Percentiles rank a stretch among this genome's conserved stretches.
Evolutionary conservation across 2,329 filamentous ascomycete genomes (phyloP).

Genomic region (Beauveria scarabaeidicola): DNA sequence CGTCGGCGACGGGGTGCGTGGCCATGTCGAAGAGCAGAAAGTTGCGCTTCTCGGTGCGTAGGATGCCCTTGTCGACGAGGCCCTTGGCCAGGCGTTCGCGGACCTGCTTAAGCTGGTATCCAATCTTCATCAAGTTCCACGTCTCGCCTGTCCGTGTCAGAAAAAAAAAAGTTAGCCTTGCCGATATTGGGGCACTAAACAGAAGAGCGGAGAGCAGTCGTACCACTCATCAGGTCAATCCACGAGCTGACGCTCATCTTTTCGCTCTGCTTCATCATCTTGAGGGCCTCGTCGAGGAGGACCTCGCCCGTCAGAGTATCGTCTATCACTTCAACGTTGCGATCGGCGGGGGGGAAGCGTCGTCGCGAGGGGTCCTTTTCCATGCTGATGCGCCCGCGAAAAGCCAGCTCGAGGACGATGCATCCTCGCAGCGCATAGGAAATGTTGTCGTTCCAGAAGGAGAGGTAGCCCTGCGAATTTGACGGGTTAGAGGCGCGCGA

Average conservation of each 20-base stretch:
- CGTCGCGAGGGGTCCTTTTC: constrained; percentile 89
- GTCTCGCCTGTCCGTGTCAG: constrained; percentile 65
- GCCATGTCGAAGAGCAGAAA: constrained; percentile 99
- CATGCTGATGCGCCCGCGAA: constrained; percentile 95
- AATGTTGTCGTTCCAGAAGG: constrained; percentile 99
- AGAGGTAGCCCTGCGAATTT: constrained; percentile 75
- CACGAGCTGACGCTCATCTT: constrained; percentile 99
- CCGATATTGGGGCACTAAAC: not conserved
- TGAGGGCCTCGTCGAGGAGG: constrained; percentile 90
- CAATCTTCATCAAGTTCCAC: constrained; percentile 99
- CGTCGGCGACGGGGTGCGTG: constrained; percentile 92
- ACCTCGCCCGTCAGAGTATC: constrained; percentile 95
- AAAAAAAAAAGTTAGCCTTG: constrained; percentile 14
- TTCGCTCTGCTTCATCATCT: constrained; percentile 99
- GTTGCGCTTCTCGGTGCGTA: constrained; percentile 98
- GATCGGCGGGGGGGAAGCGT: constrained; percentile 85
- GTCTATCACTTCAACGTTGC: constrained; percentile 93
- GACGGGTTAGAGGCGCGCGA: not conserved
- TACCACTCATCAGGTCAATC: constrained; percentile 99
- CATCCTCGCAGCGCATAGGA: constrained; percentile 95
- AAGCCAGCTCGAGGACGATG: constrained; percentile 95
- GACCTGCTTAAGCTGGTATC: constrained; percentile 98
- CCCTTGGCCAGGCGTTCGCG: constrained; percentile 95
- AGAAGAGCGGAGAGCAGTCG: constrained; percentile 19
- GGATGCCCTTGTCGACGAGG: constrained; percentile 95